Evolutionary conservation across 2,329 filamentous ascomycete species (phyloP), one percentile per base, ranked within the genome.

Genomic region (Stagonosporopsis rhizophila): DNA sequence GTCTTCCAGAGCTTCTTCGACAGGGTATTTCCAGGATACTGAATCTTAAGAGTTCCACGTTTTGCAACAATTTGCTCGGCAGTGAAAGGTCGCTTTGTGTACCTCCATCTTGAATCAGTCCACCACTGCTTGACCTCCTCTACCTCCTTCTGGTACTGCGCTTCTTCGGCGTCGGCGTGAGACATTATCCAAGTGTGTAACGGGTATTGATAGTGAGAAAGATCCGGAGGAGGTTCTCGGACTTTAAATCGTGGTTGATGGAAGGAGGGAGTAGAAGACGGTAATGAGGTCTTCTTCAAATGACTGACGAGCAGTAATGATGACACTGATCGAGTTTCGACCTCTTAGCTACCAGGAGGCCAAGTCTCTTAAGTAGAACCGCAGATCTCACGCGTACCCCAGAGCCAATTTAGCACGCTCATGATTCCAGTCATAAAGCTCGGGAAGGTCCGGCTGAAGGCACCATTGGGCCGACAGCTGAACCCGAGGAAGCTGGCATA

Each of bases 41-140:
- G 85, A 68, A 98, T 89, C 79, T 89, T 91, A 69, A 99, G 81
- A 72, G 90, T 93, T 55, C 95, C 95, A 73, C 95, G 85, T 86
- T 99, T 99, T 48, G 91, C 89, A 62, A 96, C 95, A 73, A 99
- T 98, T 80, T 96, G 91, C 83, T 98, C 95, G 28, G 95, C 92
- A 4, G 93, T 96, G 77, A 95, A 99, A 22, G 95, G 89, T 56
- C 95, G 86, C 81, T 90, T 93, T 69, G 95, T 99, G 79, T 91
- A 87, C 75, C 91, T 86, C 95, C 95, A 99, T 83, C 95, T 86
- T 54, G 92, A 86, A 70, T 96, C 91, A 49, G 82, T 84, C 95
- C 95, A 99, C 95, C 95, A 99, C 77, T 89, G 81, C 85, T 97
- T 91, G 66, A 98, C 89, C 65, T 89, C 87, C 70, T 89, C 87